Evolutionary conservation across 169 alveolate species (phyloP).

Genomic region (Neospora caninum): DNA sequence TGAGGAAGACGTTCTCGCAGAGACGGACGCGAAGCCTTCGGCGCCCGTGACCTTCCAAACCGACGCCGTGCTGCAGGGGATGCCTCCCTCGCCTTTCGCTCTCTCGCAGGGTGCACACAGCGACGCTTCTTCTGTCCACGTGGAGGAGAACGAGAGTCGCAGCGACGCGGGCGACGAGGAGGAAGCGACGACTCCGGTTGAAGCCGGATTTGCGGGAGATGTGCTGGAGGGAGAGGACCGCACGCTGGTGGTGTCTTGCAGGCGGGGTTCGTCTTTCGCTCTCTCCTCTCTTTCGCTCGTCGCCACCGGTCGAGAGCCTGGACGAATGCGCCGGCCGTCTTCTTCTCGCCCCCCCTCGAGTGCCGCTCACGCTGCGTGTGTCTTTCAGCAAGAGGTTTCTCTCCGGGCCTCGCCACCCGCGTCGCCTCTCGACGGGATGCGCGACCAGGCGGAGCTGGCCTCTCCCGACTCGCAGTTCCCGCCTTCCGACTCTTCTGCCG

Average conservation of each 20-base stretch:
- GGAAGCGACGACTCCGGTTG: background rate
- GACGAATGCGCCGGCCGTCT: too few relatives aligned
- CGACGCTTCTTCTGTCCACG: too few relatives aligned
- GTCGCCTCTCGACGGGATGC: background rate
- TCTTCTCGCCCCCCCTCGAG: too few relatives aligned
- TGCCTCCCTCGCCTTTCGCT: background rate
- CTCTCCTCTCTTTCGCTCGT: background rate
- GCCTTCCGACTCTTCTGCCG: too few relatives aligned
- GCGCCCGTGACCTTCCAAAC: background rate
- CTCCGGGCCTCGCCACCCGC: background rate
- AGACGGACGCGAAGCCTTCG: background rate
- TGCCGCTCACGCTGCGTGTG: background rate
- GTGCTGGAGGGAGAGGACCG: background rate
- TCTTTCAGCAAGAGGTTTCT: background rate
- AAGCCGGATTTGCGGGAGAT: background rate
- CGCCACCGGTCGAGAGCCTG: too few relatives aligned
- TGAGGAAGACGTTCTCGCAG: background rate
- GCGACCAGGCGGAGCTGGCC: background rate
- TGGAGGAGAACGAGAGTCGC: too few relatives aligned
- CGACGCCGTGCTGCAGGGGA: background rate
- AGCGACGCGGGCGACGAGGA: too few relatives aligned
- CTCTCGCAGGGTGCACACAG: background rate
- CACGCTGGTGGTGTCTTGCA: background rate
- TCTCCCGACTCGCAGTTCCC: too few relatives aligned
- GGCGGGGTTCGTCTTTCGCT: background rate